Base-by-base conservation (phyloP, 2,329 filamentous ascomycete genomes). In the Xylaria sp. region DNA sequence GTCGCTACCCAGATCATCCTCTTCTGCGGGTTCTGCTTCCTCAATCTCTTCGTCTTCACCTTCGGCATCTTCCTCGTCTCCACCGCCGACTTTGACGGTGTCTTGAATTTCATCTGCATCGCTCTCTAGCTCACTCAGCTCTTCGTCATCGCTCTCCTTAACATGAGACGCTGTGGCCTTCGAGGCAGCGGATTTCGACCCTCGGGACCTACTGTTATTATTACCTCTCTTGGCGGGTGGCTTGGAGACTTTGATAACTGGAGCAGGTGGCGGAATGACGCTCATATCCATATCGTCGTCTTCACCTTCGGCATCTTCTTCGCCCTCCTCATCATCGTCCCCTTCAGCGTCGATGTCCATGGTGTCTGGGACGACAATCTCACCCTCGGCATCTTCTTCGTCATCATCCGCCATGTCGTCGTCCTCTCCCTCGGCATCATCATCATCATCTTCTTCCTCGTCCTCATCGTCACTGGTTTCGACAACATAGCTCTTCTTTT, bases 401-500 rank as follows among this genome's bases (percentile, higher is more conserved):
- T 69, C 81, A 15, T 82, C 80, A 29, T 80, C 81, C 67, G 74
- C 79, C 61, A 79, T 78, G 42, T 76, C 79, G 20, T 79, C 79
- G 25, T 77, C 79, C 17, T 75, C 78, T 31, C 79, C 78, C 13
- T 79, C 79, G 25, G 73, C 76, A 36, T 79, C 77, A 3, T 79
- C 77, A 7, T 79, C 81, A 20, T 78, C 80, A 31, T 80, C 80
- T 13, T 79, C 79, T 36, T 82, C 81, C 38, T 80, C 76, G 38
- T 84, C 81, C 17, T 79, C 80, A 36, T 81, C 81, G 9, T 78
- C 79, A 69, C 81, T 81, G 42, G 84, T 86, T 68, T 88, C 86
- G 27, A 89, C 84, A 39, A 87, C 84, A 61, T 89, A 89, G 71
- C 83, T 88, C 78, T 88, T 88, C 78, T 87, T 86, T 20, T 81